phyloP scores from a whole-genome alignment of 2,329 filamentous ascomycete genomes.

The Diaporthe batatas region DNA sequence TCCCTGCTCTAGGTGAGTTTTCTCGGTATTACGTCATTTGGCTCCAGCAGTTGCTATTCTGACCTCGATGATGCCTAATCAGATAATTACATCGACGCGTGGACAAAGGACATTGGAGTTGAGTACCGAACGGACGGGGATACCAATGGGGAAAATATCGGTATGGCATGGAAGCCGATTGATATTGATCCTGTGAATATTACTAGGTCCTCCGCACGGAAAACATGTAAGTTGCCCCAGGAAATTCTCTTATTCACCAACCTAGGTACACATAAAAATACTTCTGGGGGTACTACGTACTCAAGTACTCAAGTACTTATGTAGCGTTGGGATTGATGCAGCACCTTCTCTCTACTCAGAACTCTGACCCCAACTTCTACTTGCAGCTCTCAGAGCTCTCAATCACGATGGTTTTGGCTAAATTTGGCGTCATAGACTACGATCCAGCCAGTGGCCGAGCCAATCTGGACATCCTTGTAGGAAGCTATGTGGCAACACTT shows the following conservation, averaged over 20 bases:
- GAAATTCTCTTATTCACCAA: rapidly evolving
- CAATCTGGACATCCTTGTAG: slow-evolving; percentile 14
- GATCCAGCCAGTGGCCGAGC: slow-evolving; percentile 13
- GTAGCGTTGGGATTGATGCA: not conserved
- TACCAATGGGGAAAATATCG: slow-evolving; percentile 13
- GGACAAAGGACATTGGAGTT: slow-evolving; percentile 27
- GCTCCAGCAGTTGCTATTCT: not conserved
- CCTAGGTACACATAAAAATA: no score
- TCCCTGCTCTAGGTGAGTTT: slow-evolving; percentile 16
- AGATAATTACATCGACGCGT: slow-evolving; percentile 18
- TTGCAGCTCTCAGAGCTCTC: not conserved
- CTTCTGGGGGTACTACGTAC: no score
- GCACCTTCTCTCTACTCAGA: not conserved
- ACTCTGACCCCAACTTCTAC: no score
- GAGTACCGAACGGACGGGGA: slow-evolving; percentile 19
- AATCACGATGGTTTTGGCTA: not conserved
- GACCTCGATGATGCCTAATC: not conserved
- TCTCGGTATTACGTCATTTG: not conserved
- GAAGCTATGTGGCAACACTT: slow-evolving; percentile 12
- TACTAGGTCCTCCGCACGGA: slow-evolving; percentile 20
- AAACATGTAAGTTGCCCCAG: slow-evolving; percentile 1
- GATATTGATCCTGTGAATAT: slow-evolving; percentile 16
- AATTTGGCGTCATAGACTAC: slow-evolving; percentile 2
- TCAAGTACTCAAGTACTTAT: no score
- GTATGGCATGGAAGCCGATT: slow-evolving; percentile 26